phyloP scores from a whole-genome alignment of 805 yeast species.

The Candida dajiaensis region DNA sequence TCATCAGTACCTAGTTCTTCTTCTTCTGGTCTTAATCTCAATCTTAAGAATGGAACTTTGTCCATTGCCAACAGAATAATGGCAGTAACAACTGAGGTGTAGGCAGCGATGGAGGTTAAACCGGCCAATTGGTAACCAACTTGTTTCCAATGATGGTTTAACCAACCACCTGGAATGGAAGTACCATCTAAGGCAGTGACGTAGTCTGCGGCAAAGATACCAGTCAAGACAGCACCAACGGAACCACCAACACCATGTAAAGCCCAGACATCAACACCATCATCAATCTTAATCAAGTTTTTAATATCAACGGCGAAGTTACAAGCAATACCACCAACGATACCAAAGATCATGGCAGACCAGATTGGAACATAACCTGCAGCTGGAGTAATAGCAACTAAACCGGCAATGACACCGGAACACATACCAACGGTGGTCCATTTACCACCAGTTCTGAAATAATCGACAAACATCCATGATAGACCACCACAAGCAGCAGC shows the following conservation, averaged over 20 bases:
- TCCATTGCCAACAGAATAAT: constrained; percentile 62
- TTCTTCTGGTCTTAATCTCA: constrained; percentile 81
- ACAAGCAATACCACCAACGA: constrained; percentile 68
- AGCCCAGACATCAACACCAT: constrained; percentile 92
- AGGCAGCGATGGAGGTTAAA: constrained; percentile 58
- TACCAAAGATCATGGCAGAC: constrained; percentile 81
- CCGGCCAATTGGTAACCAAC: constrained; percentile 88
- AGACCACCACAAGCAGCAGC: constrained; percentile 94
- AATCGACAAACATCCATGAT: constrained; percentile 91
- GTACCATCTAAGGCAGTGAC: constrained; percentile 79
- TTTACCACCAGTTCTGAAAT: constrained; percentile 69
- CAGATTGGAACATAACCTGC: constrained; percentile 95
- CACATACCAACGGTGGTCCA: constrained; percentile 95
- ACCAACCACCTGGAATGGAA: constrained; percentile 79
- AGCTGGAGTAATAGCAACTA: constrained; percentile 94
- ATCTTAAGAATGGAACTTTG: constrained; percentile 70
- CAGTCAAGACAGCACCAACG: constrained; percentile 78
- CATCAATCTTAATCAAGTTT: constrained; percentile 69
- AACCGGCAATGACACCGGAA: constrained; percentile 89
- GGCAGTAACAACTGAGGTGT: constrained; percentile 72
- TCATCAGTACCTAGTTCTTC: constrained; percentile 86
- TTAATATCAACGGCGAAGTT: constrained; percentile 84
- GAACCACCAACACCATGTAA: constrained; percentile 93
- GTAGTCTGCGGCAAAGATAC: constrained; percentile 88
- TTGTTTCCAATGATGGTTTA: constrained; percentile 76